These are phyloP conservation scores for Heterobasidion parviporum DNA, from an alignment of 1,284 basidiomycete species.

Conservation along the genomic window DNA sequence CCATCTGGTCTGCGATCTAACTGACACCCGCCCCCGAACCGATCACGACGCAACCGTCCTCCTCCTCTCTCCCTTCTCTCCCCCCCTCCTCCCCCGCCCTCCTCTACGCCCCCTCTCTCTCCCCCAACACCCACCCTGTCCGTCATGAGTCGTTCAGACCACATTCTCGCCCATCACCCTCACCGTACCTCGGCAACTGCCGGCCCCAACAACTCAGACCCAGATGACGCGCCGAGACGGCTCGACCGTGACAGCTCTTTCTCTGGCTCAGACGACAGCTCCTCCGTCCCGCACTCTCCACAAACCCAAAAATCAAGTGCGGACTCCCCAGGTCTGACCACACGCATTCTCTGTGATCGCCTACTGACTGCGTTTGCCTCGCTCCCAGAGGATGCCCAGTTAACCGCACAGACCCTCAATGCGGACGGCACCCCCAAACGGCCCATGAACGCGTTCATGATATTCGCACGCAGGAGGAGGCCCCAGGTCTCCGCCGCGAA, in stretches of 20 bases:
- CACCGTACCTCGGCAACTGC: conserved; percentile 7
- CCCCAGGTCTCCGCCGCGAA: conserved; percentile 77
- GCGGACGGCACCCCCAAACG: conserved; percentile 78
- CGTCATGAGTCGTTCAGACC: conserved; percentile 10
- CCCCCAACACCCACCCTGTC: background rate
- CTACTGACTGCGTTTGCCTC: background rate
- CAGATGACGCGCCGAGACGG: conserved; percentile 3
- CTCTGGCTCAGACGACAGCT: conserved; percentile 10
- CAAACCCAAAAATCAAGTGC: conserved; percentile 3
- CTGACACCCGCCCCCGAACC: conserved; percentile 6
- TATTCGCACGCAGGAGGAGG: conserved; percentile 72
- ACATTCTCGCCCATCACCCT: conserved; percentile 6
- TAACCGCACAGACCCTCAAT: conserved; percentile 72
- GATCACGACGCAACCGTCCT: conserved; percentile 13
- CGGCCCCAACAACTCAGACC: background rate
- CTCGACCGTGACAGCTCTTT: conserved; percentile 8
- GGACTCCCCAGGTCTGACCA: conserved; percentile 5
- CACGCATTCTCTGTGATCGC: background rate
- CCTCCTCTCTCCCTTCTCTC: background rate
- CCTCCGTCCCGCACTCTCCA: conserved; percentile 1
- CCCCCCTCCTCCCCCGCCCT: conserved; percentile 5
- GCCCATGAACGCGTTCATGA: conserved; percentile 89
- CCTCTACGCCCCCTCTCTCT: background rate
- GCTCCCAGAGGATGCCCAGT: conserved; percentile 36
- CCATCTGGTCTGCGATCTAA: conserved; percentile 2